These are phyloP conservation scores for Flaveria ramosissima DNA, from an alignment of 129 eudicot genomes.

Conservation along the genomic window DNA sequence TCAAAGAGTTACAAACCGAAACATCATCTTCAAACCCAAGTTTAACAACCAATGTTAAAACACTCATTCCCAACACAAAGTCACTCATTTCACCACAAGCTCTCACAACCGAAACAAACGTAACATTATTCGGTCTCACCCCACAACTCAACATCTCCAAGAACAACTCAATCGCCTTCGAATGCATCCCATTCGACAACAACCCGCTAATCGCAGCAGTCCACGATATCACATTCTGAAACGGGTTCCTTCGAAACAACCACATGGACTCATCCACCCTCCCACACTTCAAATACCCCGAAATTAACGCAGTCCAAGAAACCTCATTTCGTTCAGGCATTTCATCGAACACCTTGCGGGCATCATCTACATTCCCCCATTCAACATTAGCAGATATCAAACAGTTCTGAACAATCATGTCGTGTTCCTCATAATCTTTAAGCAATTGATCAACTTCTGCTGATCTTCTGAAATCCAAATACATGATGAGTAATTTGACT, in stretches of 20 bases:
- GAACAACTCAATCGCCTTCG: slow-evolving; percentile 42
- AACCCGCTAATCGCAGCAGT: slow-evolving; percentile 71
- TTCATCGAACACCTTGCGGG: slow-evolving; percentile 67
- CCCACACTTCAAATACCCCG: slow-evolving; percentile 59
- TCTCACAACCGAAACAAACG: slow-evolving; percentile 54
- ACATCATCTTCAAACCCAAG: slow-evolving; percentile 55
- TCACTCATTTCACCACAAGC: slow-evolving; percentile 54
- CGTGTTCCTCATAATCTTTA: slow-evolving; percentile 52
- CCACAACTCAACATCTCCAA: slow-evolving; percentile 52
- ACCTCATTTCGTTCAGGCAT: slow-evolving; percentile 77
- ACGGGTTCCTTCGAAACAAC: slow-evolving; percentile 52
- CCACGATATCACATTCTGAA: slow-evolving; percentile 56
- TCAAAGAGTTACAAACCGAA: slow-evolving; percentile 62
- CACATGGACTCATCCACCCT: slow-evolving; percentile 58
- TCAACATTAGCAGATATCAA: slow-evolving; percentile 54
- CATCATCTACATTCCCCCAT: slow-evolving; percentile 43
- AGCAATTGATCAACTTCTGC: slow-evolving; percentile 53
- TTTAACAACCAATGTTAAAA: slow-evolving; percentile 49
- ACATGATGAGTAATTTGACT: slow-evolving; percentile 63
- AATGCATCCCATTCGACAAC: slow-evolving; percentile 50
- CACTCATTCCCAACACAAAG: slow-evolving; percentile 45
- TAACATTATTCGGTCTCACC: slow-evolving; percentile 61
- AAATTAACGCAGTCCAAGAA: slow-evolving; percentile 72
- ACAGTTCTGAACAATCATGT: slow-evolving; percentile 64
- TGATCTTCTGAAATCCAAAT: slow-evolving; percentile 46